Evolutionary conservation across 1,284 basidiomycete genomes (phyloP), one percentile per base, ranked within the genome.

Genomic region (Rhodotorula glutinis): DNA sequence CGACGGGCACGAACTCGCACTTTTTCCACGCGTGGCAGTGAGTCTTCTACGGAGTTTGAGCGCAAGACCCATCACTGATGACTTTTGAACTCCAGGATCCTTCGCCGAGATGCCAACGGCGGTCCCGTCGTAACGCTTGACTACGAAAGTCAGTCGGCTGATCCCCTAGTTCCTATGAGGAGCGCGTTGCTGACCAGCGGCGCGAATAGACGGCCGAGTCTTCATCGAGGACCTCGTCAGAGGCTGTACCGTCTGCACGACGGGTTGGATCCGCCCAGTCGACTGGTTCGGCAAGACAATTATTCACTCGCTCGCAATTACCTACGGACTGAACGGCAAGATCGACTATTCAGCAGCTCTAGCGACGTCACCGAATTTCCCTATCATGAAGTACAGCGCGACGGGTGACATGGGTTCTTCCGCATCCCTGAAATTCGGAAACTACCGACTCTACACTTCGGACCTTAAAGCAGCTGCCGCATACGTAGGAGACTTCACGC

Each of bases 1-100:
- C 30, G 5, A 66, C 66, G 1, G 27, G 41, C 23, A 58, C 66
- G 3, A 59, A 54, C 14, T 25, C 49, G 23, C 53, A 62, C 21
- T 70, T 72, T 41, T 56, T 57, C 51, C 67, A 72, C 44, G 38
- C 67, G 0, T 70, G 68, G 71, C 71, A 72, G 60, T 68, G 29
- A 19, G 58, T 23, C 5, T 0, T 21, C 25, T 21, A 10, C n/a
- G n/a, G n/a, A n/a, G n/a, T n/a, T n/a, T n/a, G n/a, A n/a, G n/a
- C n/a, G n/a, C n/a, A n/a, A n/a, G n/a, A n/a, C n/a, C n/a, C n/a
- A n/a, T n/a, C n/a, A n/a, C n/a, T n/a, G n/a, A n/a, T n/a, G n/a
- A n/a, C n/a, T n/a, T n/a, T n/a, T n/a, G n/a, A n/a, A n/a, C n/a
- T n/a, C n/a, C 46, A 58, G 57, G 40, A 59, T 71, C 19, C 49